phyloP scores from a whole-genome alignment of 2,329 filamentous ascomycete species.

The Trichoderma atrobrunneum region DNA sequence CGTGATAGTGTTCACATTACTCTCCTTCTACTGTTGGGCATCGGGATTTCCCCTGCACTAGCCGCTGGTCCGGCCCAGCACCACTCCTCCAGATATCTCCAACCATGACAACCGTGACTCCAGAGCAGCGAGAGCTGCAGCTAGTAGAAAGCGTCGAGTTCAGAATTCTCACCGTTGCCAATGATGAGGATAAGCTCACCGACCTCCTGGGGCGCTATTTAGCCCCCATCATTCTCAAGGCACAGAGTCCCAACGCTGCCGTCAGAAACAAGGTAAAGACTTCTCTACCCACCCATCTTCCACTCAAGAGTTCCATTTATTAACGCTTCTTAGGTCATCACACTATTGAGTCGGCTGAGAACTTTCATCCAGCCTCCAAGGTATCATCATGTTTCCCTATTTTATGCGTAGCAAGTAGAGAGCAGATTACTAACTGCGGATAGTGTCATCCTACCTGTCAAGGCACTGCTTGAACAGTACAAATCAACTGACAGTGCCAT shows the following conservation, averaged over 20 bases:
- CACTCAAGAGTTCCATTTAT: neutral
- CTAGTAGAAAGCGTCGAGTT: slow-evolving; percentile 84
- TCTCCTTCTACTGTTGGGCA: neutral
- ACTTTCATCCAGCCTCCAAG: slow-evolving; percentile 52
- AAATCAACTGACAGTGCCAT: slow-evolving; percentile 70
- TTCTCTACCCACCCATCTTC: neutral
- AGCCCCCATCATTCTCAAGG: slow-evolving; percentile 78
- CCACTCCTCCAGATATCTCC: neutral
- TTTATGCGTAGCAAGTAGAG: neutral
- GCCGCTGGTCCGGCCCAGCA: neutral
- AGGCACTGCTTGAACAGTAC: slow-evolving; percentile 83
- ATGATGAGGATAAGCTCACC: slow-evolving; percentile 80
- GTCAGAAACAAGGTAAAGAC: slow-evolving; percentile 72
- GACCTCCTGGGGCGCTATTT: slow-evolving; percentile 75
- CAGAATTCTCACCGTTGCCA: slow-evolving; percentile 72
- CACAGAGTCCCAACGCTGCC: slow-evolving; percentile 72
- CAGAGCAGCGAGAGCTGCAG: slow-evolving; percentile 71
- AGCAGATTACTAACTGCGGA: neutral
- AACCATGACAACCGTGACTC: slow-evolving; percentile 37
- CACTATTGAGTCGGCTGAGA: slow-evolving; percentile 51
- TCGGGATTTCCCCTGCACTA: neutral
- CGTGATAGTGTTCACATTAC: neutral
- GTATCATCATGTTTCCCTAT: slow-evolving; percentile 32
- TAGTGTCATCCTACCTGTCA: slow-evolving; percentile 76
- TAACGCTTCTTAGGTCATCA: slow-evolving; percentile 42